Conservation (phyloP, 176 grass and related monocot genomes). For the Chrysopogon serrulatus region DNA sequence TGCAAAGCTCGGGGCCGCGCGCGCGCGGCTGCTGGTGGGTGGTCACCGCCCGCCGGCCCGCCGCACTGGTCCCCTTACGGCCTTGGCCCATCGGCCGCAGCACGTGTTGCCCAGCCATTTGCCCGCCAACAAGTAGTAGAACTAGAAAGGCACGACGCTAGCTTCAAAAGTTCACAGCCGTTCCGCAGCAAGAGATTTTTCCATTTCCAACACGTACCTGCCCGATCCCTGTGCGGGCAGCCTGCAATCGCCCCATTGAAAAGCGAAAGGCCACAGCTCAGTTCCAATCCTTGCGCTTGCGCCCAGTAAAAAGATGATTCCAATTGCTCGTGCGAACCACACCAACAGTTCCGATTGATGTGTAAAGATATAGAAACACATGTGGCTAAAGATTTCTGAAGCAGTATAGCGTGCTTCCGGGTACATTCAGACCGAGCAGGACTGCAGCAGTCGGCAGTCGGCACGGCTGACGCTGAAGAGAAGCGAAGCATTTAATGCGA, state of each 20-base stretch:
- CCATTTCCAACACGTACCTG: too few species aligned
- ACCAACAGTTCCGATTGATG: background rate
- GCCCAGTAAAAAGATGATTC: background rate
- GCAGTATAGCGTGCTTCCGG: background rate
- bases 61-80: background rate
- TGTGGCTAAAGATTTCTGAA: background rate
- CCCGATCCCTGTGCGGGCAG: too few species aligned
- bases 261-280: background rate
- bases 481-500: conserved; percentile 2
- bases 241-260: background rate
- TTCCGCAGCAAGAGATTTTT: background rate
- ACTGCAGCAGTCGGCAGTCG: background rate
- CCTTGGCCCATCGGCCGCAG: background rate
- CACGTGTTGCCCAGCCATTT: background rate
- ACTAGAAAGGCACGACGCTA: too few species aligned
- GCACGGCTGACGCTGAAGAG: background rate
- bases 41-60: background rate
- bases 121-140: conserved; percentile 4
- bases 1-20: background rate
- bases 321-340: background rate
- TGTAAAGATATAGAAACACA: too few species aligned
- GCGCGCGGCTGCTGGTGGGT: background rate
- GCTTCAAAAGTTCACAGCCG: too few species aligned
- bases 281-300: too few species aligned
- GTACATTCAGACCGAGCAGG: background rate